Evolutionary conservation across 2,329 filamentous ascomycete species (phyloP).

Genomic region (Fusarium sp.): DNA sequence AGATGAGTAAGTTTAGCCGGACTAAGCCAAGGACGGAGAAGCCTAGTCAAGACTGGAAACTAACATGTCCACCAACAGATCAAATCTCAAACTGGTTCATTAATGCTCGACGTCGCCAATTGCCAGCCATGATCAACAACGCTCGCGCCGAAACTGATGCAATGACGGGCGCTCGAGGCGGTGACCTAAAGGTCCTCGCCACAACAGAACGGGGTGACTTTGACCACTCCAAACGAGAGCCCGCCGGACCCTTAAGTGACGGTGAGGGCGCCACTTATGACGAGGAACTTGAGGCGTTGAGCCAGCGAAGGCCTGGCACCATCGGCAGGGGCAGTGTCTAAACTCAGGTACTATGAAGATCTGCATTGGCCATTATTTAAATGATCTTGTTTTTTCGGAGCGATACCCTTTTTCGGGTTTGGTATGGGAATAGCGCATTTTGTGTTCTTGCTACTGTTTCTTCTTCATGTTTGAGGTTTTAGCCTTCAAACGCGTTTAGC

Average conservation of each 20-base stretch:
- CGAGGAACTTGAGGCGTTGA: conserved; percentile 52
- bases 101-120: conserved; percentile 75
- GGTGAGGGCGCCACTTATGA: conserved; percentile 57
- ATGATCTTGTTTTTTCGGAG: background rate
- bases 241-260: conserved; percentile 56
- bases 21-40: background rate
- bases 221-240: conserved; percentile 49
- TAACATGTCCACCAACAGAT: conserved; percentile 53
- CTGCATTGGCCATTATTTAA: background rate
- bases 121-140: conserved; percentile 68
- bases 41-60: background rate
- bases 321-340: conserved; percentile 60
- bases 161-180: conserved; percentile 49
- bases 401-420: conserved; percentile 26
- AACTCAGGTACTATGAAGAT: background rate
- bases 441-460: conserved; percentile 8
- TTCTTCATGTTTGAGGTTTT: conserved; percentile 23
- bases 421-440: conserved; percentile 34
- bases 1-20: conserved; percentile 71
- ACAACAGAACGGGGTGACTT: conserved; percentile 53
- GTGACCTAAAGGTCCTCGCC: conserved; percentile 51
- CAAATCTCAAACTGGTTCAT: conserved; percentile 86
- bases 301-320: conserved; percentile 46
- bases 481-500: conserved; percentile 29
- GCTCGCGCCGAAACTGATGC: conserved; percentile 62